Base-by-base conservation (phyloP, 495 filamentous ascomycete species). In the Polyplosphaeria fusca region DNA sequence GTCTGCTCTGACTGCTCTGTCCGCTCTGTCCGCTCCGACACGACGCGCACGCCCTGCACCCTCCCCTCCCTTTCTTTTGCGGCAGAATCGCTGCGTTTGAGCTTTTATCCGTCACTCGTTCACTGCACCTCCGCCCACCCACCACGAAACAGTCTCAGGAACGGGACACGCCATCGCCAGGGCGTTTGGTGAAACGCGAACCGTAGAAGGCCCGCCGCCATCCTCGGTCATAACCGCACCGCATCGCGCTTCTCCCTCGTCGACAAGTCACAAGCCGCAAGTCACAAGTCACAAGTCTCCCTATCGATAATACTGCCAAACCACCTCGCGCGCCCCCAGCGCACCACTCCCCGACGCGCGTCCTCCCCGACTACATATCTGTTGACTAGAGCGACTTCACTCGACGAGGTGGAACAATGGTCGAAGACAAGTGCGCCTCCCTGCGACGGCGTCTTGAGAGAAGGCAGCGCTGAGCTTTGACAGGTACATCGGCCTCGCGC, bases 401-500 rank as follows among this genome's bases (percentile, higher is more conserved):
- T 18, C 20, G 9, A 11, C 9, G 30, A 43, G 55, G 51, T 65
- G 69, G 72, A 70, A 85, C 74, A 64, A 90, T 88, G 82, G 57
- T 92, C 71, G 86, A 89, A 74, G 89, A 94, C 70, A 94, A 93
- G 89, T 94, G 86, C 63, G 86, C 71, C 63, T 48, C 28, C 27
- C 38, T 5, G 18, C 9, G 39, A 42, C 39, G 20, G 19, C 16
- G n/a, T n/a, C 32, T 37, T 28, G 39, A n/a, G 23, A 26, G 32
- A 20, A n/a, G 19, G 13, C 18, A 40, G 37, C 16, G 40, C 63
- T 66, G 14, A 66, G 47, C 70, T 57, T 66, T 65, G 58, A 74
- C 73, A 96, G 90, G 80, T 95, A 95, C 70, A 82, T 96, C 68
- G 91, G 91, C 63, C 77, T 96, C 67, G 80, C 85, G 54, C 73